Evolutionary conservation across 148 eudicot genomes (phyloP).

Genomic region (Chenopodium formosanum): DNA sequence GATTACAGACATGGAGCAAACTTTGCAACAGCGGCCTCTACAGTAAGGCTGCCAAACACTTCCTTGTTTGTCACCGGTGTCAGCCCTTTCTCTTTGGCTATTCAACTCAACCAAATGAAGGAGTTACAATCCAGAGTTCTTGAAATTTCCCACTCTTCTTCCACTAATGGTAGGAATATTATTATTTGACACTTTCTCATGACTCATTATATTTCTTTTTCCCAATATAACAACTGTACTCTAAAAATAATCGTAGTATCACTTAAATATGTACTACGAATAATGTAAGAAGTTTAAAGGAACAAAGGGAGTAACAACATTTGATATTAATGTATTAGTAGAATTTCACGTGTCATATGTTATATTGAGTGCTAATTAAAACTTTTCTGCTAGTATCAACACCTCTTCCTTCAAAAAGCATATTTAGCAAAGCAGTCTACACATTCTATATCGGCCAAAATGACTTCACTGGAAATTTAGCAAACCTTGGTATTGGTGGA

Average conservation of each 20-base stretch:
- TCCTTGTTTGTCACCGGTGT: conserved; percentile 78
- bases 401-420: conserved; percentile 46
- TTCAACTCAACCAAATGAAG: conserved; percentile 86
- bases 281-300: not conserved
- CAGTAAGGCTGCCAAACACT: conserved; percentile 65
- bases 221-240: no score
- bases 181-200: no score
- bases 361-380: not conserved
- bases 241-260: no score
- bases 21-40: conserved; percentile 81
- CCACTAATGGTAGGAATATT: not conserved
- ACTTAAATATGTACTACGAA: no score
- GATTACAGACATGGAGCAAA: conserved; percentile 82
- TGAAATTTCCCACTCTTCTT: conserved; percentile 29
- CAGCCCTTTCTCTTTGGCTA: conserved; percentile 84
- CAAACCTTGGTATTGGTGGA: conserved; percentile 50
- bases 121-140: conserved; percentile 54
- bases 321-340: not conserved
- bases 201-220: no score
- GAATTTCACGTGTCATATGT: not conserved
- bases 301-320: not conserved
- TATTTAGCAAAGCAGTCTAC: conserved; percentile 74
- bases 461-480: conserved; percentile 76
- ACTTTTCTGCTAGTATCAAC: conserved; percentile 28
- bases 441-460: conserved; percentile 94